Conservation (phyloP, 2,329 filamentous ascomycete genomes). For the Epichloe gansuensis region DNA sequence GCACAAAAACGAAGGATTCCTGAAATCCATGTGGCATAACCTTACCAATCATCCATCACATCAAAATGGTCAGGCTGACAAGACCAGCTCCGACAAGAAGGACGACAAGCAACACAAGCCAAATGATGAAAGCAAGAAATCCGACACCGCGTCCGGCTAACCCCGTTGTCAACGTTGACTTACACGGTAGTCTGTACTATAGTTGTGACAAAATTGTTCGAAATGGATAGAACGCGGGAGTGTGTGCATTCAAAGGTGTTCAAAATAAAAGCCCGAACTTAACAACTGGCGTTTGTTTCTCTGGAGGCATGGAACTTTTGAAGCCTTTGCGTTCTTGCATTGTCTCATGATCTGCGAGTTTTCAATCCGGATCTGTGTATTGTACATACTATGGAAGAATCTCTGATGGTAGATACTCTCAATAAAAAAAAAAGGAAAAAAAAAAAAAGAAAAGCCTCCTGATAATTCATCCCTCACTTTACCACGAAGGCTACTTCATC, state of each 20-base stretch:
- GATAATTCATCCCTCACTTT: background rate
- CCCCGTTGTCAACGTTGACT: conserved; percentile 12
- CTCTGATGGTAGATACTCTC: conserved; percentile 10
- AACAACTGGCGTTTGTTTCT: conserved; percentile 9
- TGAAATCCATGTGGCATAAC: conserved; percentile 89
- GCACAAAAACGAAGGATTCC: conserved; percentile 75
- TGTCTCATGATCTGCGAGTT: background rate
- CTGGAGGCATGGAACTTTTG: conserved; percentile 9
- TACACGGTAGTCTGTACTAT: conserved; percentile 10
- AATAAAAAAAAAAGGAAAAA: conserved; percentile 2
- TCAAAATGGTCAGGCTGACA: conserved; percentile 22
- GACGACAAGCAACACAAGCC: conserved; percentile 12
- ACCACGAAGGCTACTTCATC: no score
- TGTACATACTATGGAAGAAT: conserved; percentile 18
- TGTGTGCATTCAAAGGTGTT: conserved; percentile 26
- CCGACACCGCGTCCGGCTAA: conserved; percentile 21
- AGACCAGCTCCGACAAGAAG: conserved; percentile 8
- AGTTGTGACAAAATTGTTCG: conserved; percentile 2
- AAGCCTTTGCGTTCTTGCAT: background rate
- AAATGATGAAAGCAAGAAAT: conserved; percentile 21
- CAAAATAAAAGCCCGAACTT: conserved; percentile 16
- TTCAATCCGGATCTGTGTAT: conserved; percentile 12
- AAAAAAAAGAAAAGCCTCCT: conserved; percentile 20
- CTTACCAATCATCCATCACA: conserved; percentile 63
- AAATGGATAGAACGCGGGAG: conserved; percentile 9